These are phyloP conservation scores for Gardenia jasminoides DNA, from an alignment of 257 asterid species.

Conservation along the genomic window DNA sequence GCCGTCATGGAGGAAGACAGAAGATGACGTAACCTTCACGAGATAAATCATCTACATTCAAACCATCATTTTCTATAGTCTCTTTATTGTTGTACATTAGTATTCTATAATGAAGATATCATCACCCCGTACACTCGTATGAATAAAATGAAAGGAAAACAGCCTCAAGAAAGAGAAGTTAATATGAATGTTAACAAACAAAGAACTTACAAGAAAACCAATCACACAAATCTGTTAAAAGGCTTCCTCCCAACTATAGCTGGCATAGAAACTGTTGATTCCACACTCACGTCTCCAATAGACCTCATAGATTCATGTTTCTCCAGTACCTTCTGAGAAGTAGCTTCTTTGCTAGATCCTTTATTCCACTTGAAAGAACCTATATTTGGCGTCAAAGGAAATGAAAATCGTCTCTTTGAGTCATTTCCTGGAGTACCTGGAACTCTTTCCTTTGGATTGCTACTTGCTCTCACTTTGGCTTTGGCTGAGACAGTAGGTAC, in stretches of 20 bases:
- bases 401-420: slow-evolving; percentile 74
- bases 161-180: slow-evolving; percentile 23
- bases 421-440: slow-evolving; percentile 64
- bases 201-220: slow-evolving; percentile 15
- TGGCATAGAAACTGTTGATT: slow-evolving; percentile 79
- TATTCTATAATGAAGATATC: slow-evolving; percentile 25
- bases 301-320: slow-evolving; percentile 50
- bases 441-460: slow-evolving; percentile 81
- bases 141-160: slow-evolving; percentile 9
- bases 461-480: slow-evolving; percentile 65
- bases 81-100: slow-evolving; percentile 40
- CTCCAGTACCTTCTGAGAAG: slow-evolving; percentile 47
- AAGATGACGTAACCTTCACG: background rate
- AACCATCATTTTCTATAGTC: slow-evolving; percentile 33
- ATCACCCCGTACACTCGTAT: slow-evolving; percentile 32
- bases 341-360: slow-evolving; percentile 55
- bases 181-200: slow-evolving; percentile 31
- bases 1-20: background rate
- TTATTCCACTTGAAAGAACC: slow-evolving; percentile 72
- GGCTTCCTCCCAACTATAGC: slow-evolving; percentile 71
- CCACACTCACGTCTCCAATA: slow-evolving; percentile 51
- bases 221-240: slow-evolving; percentile 92
- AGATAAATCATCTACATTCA: slow-evolving; percentile 20
- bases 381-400: slow-evolving; percentile 68
- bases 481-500: slow-evolving; percentile 80